Evolutionary conservation across 2,329 filamentous ascomycete genomes (phyloP), one percentile per base, ranked within the genome.

Genomic region (Trichoderma simmonsii): DNA sequence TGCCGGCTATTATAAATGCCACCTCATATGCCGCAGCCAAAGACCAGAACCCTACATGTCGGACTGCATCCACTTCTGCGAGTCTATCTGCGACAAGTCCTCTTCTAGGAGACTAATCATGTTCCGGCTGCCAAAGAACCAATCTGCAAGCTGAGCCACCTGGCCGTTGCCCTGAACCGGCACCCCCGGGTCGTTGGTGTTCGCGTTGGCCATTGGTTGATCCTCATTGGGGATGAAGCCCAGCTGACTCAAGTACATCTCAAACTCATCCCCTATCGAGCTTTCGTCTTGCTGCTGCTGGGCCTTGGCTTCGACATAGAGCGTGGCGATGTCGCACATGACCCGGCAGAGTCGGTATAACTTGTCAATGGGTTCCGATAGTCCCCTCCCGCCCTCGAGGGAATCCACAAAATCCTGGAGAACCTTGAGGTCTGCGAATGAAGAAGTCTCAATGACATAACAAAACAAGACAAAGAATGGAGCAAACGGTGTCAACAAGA

Each of bases 81-180:
- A 78, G 59, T 82, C 80, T 75, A 86, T 84, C 34, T 84, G 82
- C 67, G 84, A 84, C 71, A 86, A 73, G 59, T 91, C 89, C 72
- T 91, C 88, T 77, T 92, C 90, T 77, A 92, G 78, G 71, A 92
- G 77, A 0, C 88, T 88, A 82, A 92, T 86, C 82, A 92, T 87
- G 75, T 91, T 89, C 70, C 86, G 85, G 72, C 88, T 91, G 1
- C 89, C 88, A 4, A 87, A 89, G 75, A 91, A 91, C 90, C 90
- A 92, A 73, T 90, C 89, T 2, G 87, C 87, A 72, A 91, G 79
- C 60, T 89, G 86, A 36, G 85, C 76, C n/a, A 78, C 77, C 72
- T 80, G 81, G 8, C 78, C 75, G 70, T 70, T 79, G n/a, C 79
- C 77, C 4, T 73, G 69, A 6, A 74, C 73, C 7, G 75, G 71